phyloP scores from a whole-genome alignment of 352 stramenopile genomes.

The Phytophthora idaei region DNA sequence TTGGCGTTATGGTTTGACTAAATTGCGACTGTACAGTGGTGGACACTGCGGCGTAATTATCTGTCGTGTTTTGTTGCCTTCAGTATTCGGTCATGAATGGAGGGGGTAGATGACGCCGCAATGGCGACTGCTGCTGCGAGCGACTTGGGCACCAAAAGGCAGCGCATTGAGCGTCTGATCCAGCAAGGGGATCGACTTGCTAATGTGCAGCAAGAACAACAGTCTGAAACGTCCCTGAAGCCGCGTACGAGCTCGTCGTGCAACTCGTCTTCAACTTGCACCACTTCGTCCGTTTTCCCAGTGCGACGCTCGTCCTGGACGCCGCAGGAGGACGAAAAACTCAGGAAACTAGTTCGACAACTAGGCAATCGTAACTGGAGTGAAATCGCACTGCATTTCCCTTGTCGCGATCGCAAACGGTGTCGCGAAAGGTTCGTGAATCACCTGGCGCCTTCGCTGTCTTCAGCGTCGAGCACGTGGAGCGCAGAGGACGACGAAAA shows the following conservation, averaged over 20 bases:
- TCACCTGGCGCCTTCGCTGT: conserved; percentile 55
- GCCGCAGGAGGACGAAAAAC: conserved; percentile 46
- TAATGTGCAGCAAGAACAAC: conserved; percentile 21
- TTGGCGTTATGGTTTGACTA: neutral
- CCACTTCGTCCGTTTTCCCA: conserved; percentile 1
- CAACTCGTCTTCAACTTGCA: conserved; percentile 1
- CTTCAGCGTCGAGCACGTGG: conserved; percentile 33
- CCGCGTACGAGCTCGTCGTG: neutral
- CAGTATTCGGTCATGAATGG: neutral
- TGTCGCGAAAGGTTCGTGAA: conserved; percentile 81
- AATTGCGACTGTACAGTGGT: neutral
- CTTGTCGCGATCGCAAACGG: conserved; percentile 60
- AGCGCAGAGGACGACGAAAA: conserved; percentile 49
- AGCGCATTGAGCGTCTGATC: conserved; percentile 65
- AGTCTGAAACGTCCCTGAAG: neutral
- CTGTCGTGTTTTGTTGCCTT: neutral
- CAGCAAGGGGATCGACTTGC: conserved; percentile 51
- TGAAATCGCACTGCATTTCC: conserved; percentile 46
- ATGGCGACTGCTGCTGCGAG: neutral
- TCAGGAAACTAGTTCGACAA: conserved; percentile 46
- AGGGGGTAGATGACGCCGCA: neutral
- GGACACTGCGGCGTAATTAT: neutral
- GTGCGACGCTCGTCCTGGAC: conserved; percentile 49
- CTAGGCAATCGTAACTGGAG: conserved; percentile 45
- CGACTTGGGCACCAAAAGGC: conserved; percentile 43